Evolutionary conservation across 108 stramenopile genomes (phyloP), one percentile per base, ranked within the genome.

Genomic region (Stephanodiscus triporus): DNA sequence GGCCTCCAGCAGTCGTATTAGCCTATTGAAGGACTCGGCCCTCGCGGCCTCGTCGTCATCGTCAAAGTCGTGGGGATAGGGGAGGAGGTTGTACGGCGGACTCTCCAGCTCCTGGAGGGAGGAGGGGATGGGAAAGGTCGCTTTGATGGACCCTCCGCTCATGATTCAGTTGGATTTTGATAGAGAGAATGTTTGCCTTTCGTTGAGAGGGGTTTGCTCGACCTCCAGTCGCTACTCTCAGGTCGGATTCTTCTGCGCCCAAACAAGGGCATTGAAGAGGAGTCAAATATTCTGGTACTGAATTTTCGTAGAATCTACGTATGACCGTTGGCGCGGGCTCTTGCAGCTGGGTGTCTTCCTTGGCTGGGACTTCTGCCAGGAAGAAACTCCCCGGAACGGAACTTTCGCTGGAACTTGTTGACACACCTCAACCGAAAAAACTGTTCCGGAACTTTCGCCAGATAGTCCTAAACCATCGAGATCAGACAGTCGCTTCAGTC

Each of bases 41-140:
- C 95, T 75, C 36, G 85, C 85, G 22, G 86, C 87, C 63, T 93
- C 95, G 45, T 94, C 89, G 24, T 91, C 91, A 47, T 94, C 91
- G 29, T 88, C 90, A 60, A 96, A 96, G 73, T 92, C 90, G 45
- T 78, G 55, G 4, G 95, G 95, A 70, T 96, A 96, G 10, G 95
- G 95, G 14, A 88, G 76, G 23, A 96, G 88, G 64, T 94, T 91
- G 89, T 94, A 94, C 8, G 95, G 95, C 20, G 70, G 86, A 53
- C 83, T 60, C 72, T 96, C 95, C 53, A 96, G 81, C 40, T 89
- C 87, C 58, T 91, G 88, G 45, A 96, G 84, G 38, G 90, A 85
- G 9, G 92, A 73, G 0, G 94, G 94, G 53, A 95, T 87, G 6
- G 87, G 91, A 79, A 95, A 95, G 16, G 71, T 59, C 54, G 66